These are phyloP conservation scores for Dalechampia spathulata DNA, from an alignment of 441 rosid species.

Conservation along the genomic window DNA sequence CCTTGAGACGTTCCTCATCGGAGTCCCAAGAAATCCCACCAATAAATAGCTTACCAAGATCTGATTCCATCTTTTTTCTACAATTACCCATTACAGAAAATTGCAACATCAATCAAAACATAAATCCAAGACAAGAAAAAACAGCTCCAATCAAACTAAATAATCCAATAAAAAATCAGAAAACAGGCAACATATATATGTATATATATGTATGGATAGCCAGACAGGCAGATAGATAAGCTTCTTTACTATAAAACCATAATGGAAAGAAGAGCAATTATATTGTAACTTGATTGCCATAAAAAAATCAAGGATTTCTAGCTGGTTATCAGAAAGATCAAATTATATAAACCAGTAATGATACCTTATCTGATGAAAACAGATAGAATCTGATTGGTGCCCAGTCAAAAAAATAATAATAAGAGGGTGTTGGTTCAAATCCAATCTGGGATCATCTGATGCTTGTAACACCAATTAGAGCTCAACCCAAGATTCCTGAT, in stretches of 20 bases:
- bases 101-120: slow-evolving; percentile 24
- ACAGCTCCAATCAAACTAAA: too few relatives aligned
- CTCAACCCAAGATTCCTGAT: slow-evolving; percentile 28
- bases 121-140: slow-evolving; percentile 17
- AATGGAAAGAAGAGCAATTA: slow-evolving; percentile 9
- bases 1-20: slow-evolving; percentile 83
- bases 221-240: slow-evolving; percentile 13
- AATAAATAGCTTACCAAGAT: slow-evolving; percentile 82
- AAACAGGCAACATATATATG: too few relatives aligned
- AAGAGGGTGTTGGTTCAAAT: slow-evolving; percentile 36
- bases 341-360: slow-evolving; percentile 22
- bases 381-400: slow-evolving; percentile 56
- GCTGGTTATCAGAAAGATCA: slow-evolving; percentile 21
- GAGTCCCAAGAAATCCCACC: slow-evolving; percentile 99
- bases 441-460: slow-evolving; percentile 59
- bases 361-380: slow-evolving; percentile 22
- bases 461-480: slow-evolving; percentile 38
- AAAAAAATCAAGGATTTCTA: neutral
- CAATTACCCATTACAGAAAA: slow-evolving; percentile 26
- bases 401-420: slow-evolving; percentile 38
- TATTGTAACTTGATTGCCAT: slow-evolving; percentile 3
- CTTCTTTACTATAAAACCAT: slow-evolving; percentile 11
- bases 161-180: too few relatives aligned
- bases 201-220: too few relatives aligned
- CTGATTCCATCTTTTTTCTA: slow-evolving; percentile 69